Evolutionary conservation across 208 protist species (phyloP).

Genomic region (Porcisia deanei): DNA sequence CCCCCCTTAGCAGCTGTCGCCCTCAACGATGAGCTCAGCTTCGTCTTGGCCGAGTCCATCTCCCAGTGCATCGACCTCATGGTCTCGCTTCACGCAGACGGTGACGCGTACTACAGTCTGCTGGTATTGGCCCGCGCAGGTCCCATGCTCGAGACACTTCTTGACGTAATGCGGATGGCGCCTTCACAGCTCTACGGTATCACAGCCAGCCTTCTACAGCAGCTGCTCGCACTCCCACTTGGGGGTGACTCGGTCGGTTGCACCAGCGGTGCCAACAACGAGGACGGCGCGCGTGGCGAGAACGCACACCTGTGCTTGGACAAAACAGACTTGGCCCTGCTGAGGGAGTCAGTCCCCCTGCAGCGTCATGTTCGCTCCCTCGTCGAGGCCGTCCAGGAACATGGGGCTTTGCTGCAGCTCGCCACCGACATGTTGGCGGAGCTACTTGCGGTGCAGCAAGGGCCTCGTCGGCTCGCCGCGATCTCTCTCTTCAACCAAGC

Average conservation of each 20-base stretch:
- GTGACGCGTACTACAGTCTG: slow-evolving; percentile 70
- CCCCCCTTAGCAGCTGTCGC: slow-evolving; percentile 12
- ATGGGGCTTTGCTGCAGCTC: slow-evolving; percentile 53
- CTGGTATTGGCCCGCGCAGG: slow-evolving; percentile 65
- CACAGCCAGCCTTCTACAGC: slow-evolving; percentile 41
- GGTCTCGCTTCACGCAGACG: slow-evolving; percentile 63
- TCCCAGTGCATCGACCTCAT: slow-evolving; percentile 74
- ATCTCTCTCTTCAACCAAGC: slow-evolving; percentile 46
- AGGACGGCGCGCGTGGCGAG: not conserved
- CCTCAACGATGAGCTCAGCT: slow-evolving; percentile 60
- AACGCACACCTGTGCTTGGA: slow-evolving; percentile 8
- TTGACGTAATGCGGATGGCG: slow-evolving; percentile 46
- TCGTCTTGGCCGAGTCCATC: slow-evolving; percentile 64
- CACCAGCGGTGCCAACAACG: not conserved
- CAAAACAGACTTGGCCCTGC: slow-evolving; percentile 7
- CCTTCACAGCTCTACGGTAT: slow-evolving; percentile 70
- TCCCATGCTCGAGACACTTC: slow-evolving; percentile 50
- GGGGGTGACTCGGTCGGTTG: slow-evolving; percentile 31
- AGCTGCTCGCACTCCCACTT: slow-evolving; percentile 58
- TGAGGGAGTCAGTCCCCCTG: slow-evolving; percentile 36
- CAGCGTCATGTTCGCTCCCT: slow-evolving; percentile 50
- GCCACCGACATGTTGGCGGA: slow-evolving; percentile 40
- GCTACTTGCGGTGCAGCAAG: slow-evolving; percentile 45
- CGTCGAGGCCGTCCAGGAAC: slow-evolving; percentile 35
- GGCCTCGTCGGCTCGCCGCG: slow-evolving; percentile 44